These are phyloP conservation scores for Chimonanthus praecox DNA, from an alignment of 164 flowering plant genomes.

Conservation along the genomic window DNA sequence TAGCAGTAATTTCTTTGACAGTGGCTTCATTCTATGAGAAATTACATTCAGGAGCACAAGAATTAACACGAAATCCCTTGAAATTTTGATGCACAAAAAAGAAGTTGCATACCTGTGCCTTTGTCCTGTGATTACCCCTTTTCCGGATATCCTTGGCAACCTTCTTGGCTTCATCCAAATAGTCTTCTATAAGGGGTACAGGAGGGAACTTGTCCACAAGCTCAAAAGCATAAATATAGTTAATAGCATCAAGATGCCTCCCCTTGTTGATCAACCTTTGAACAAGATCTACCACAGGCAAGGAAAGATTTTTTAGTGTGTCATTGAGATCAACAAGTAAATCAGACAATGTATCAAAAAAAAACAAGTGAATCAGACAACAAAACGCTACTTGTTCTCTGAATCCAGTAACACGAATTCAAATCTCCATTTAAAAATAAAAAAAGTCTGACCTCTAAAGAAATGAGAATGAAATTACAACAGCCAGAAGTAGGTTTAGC, in stretches of 20 bases:
- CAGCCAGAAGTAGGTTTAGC: too few relatives aligned
- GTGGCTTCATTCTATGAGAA: conserved; percentile 51
- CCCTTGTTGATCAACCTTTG: conserved; percentile 40
- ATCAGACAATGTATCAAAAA: not conserved
- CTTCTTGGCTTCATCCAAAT: conserved; percentile 38
- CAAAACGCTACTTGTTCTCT: too few relatives aligned
- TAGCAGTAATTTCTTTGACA: conserved; percentile 38
- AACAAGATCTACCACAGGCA: conserved; percentile 43
- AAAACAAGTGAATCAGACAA: too few relatives aligned
- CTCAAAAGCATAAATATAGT: conserved; percentile 47
- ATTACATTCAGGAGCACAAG: not conserved
- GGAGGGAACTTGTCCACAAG: conserved; percentile 62
- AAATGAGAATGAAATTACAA: too few relatives aligned
- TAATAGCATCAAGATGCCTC: conserved; percentile 53
- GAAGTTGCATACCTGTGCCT: conserved; percentile 29
- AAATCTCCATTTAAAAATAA: too few relatives aligned
- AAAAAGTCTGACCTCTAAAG: too few relatives aligned
- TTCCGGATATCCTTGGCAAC: conserved; percentile 26
- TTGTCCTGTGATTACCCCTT: conserved; percentile 31
- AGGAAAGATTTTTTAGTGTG: not conserved
- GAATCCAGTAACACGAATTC: too few relatives aligned
- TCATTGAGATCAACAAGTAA: not conserved
- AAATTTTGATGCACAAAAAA: not conserved
- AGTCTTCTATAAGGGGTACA: conserved; percentile 44
- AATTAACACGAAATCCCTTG: not conserved